phyloP scores from a whole-genome alignment of 768 basidiomycete species.

The Podaxis sp. region DNA sequence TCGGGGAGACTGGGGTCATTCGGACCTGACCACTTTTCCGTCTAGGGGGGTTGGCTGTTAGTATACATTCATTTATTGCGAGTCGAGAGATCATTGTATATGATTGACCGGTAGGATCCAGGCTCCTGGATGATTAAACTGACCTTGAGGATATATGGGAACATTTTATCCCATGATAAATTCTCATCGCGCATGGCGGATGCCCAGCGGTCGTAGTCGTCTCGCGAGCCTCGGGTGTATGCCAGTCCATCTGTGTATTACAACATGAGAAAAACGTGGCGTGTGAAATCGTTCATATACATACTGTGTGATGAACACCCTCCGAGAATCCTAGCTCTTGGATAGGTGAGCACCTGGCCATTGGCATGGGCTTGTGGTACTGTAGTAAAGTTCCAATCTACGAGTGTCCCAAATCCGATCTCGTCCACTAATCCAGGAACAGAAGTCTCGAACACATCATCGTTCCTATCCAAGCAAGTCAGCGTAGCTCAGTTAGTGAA shows the following conservation, averaged over 20 bases:
- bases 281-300: neutral
- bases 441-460: neutral
- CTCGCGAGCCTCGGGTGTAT: neutral
- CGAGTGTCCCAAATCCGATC: neutral
- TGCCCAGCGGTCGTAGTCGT: neutral
- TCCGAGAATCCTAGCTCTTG: neutral
- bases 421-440: neutral
- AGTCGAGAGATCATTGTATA: too few relatives aligned
- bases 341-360: neutral
- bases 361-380: neutral
- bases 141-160: neutral
- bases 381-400: neutral
- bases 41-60: neutral
- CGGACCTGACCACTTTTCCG: neutral
- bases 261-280: neutral
- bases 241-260: neutral
- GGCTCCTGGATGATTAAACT: neutral
- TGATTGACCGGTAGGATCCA: too few relatives aligned
- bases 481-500: neutral
- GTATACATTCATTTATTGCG: neutral
- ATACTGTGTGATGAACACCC: neutral
- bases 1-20: neutral
- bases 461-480: neutral
- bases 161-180: neutral
- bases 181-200: neutral